Percentiles rank a stretch among this genome's conserved stretches.
phyloP scores from a whole-genome alignment of 2,329 filamentous ascomycete species.

The Sarocladium kiliense region DNA sequence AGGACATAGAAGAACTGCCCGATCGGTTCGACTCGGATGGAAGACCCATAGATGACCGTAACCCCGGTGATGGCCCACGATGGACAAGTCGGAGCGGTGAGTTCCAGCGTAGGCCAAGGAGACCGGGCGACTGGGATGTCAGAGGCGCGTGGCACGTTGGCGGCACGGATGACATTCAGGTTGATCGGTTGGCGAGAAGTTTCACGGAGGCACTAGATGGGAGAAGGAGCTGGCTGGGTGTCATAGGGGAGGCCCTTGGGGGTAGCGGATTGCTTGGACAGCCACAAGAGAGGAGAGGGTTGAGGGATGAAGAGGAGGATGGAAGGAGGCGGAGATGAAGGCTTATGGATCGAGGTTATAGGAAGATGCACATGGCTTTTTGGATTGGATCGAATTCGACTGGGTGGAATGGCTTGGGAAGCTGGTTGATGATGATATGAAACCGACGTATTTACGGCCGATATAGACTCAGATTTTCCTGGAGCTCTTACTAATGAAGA shows the following conservation, averaged over 20 bases:
- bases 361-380: no score
- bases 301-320: constrained; percentile 6
- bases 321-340: constrained; percentile 7
- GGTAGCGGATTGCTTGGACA: constrained; percentile 7
- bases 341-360: neutral
- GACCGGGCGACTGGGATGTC: constrained; percentile 29
- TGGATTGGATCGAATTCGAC: neutral
- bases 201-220: constrained; percentile 13
- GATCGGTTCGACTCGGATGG: constrained; percentile 43
- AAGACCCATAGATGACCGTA: constrained; percentile 28
- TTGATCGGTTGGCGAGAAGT: constrained; percentile 13
- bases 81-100: constrained; percentile 35
- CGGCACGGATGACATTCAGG: constrained; percentile 34
- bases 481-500: neutral
- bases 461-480: neutral
- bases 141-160: constrained; percentile 39
- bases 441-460: constrained; percentile 1
- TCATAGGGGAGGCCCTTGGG: constrained; percentile 4
- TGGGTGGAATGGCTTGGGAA: neutral
- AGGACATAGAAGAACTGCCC: constrained; percentile 38
- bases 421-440: constrained; percentile 4
- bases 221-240: constrained; percentile 6
- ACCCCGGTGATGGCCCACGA: neutral
- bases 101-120: constrained; percentile 32
- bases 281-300: neutral